These are phyloP conservation scores for Sporothrix mexicana DNA, from an alignment of 2,329 filamentous ascomycete genomes.

Conservation along the genomic window DNA sequence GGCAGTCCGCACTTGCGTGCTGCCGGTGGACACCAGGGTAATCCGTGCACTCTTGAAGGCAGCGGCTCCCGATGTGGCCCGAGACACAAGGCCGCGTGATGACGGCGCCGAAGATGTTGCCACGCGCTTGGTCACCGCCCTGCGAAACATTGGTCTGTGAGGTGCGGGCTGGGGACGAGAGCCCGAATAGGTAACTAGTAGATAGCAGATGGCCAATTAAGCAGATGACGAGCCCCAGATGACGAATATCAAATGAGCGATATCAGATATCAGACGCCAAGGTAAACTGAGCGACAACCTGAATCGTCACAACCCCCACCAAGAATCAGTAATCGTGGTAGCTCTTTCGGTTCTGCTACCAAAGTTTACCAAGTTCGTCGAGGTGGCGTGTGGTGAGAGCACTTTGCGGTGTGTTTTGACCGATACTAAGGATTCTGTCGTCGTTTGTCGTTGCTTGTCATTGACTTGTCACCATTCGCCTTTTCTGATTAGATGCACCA, in stretches of 20 bases:
- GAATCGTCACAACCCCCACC: background rate
- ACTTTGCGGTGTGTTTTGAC: background rate
- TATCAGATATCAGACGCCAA: background rate
- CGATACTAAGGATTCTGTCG: background rate
- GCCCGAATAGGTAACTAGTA: background rate
- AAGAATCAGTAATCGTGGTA: conserved; percentile 4
- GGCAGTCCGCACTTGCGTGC: background rate
- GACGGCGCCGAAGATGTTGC: background rate
- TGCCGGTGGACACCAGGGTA: too few species aligned
- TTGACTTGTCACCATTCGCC: background rate
- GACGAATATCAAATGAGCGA: background rate
- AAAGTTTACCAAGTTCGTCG: background rate
- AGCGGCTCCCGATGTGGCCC: background rate
- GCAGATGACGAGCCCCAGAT: background rate
- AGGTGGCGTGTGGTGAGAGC: background rate
- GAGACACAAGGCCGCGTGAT: background rate
- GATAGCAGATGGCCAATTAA: background rate
- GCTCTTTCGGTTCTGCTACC: background rate
- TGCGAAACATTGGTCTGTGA: conserved; percentile 17
- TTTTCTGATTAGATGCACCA: conserved; percentile 10
- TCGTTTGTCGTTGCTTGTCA: background rate
- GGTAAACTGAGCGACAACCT: background rate
- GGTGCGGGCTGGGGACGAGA: background rate
- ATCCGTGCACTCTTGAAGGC: background rate
- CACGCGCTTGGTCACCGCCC: conserved; percentile 12